Percentiles rank a stretch among this genome's conserved stretches.
phyloP scores from a whole-genome alignment of 805 yeast species.

The Monosporozyma yasuniensis region DNA sequence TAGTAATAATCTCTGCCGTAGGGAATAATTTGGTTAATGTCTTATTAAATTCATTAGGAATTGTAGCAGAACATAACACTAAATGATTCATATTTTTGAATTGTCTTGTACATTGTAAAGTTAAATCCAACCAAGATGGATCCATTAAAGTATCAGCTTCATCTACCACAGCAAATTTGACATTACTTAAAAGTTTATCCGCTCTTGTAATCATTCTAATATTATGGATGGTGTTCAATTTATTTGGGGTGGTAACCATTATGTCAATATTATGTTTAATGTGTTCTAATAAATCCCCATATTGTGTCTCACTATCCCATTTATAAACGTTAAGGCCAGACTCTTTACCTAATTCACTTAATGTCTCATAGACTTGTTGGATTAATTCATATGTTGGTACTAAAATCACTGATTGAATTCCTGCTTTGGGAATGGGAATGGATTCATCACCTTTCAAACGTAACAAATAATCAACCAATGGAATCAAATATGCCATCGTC shows the following conservation, averaged over 20 bases:
- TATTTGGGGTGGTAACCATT: constrained; percentile 78
- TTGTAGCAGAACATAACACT: constrained; percentile 82
- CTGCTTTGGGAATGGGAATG: constrained; percentile 29
- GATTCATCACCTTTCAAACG: constrained; percentile 41
- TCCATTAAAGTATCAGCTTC: constrained; percentile 94
- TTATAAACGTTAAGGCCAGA: constrained; percentile 41
- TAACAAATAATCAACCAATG: constrained; percentile 59
- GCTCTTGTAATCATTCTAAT: constrained; percentile 32
- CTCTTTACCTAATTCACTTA: constrained; percentile 17
- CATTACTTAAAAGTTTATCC: constrained; percentile 35
- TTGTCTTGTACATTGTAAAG: constrained; percentile 44
- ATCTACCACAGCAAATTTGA: constrained; percentile 64
- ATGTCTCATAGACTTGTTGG: constrained; percentile 55
- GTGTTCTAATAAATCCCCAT: constrained; percentile 40
- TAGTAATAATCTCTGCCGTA: constrained; percentile 51
- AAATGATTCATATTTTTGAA: constrained; percentile 52
- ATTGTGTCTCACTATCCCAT: constrained; percentile 57
- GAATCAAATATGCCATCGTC: constrained; percentile 83
- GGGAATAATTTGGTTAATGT: constrained; percentile 57
- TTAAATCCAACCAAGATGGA: constrained; percentile 60
- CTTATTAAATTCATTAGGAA: constrained; percentile 67
- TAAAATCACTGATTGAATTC: constrained; percentile 63
- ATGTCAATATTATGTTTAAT: constrained; percentile 58
- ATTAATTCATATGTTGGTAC: constrained; percentile 88
- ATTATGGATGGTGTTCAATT: constrained; percentile 36